Base-by-base conservation (phyloP, 169 alveolate genomes). In the Cryptosporidium felis region DNA sequence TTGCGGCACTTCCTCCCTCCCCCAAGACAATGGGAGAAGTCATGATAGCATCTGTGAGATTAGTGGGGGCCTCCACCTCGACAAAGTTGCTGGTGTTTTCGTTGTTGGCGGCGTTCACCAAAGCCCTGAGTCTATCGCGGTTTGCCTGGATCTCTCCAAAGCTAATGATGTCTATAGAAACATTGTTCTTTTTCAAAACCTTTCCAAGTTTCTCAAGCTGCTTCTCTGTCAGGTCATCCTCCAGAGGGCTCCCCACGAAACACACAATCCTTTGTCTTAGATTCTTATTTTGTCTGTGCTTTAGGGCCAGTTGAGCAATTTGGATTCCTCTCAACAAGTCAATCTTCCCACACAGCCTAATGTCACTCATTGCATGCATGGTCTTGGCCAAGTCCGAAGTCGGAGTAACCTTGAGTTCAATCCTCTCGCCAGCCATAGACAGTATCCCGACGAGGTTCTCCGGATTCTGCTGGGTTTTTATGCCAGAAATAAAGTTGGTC, bases 231-330 rank as follows among this genome's bases (percentile, higher is more conserved):
- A 74, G 10, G 5, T 82, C 92, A n/a, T 88, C 91, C 60, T 88
- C 91, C 5, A 95, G 74, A 5, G 99, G 99, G 67, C 98, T 95
- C 5, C 99, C 99, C 12, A 97, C 96, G 80, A 98, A 97, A 60
- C 96, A 94, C 21, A 97, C 92, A 42, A 98, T 97, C 81, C 99
- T 94, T 91, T 96, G 97, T 53, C 92, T 94, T 90, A 96, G 95
- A 23, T 94, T 91, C 82, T 96, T 98, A 88, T 98, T 97, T 42
- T 92, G 92, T 67, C 99, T 91, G 91, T 97, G 99, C 91, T 98
- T 98, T 60, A 98, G 90, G 3, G 99, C 98, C 59, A 98, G 93
- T 89, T 95, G 96, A 2, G 98, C 98, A 23, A 96, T 96, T 62
- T 94, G 94, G 32, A 97, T 88, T 30, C 98, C 96, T 56, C 95